Conservation (phyloP, 2,329 filamentous ascomycete genomes). For the Fusarium neocosmosporiellum region DNA sequence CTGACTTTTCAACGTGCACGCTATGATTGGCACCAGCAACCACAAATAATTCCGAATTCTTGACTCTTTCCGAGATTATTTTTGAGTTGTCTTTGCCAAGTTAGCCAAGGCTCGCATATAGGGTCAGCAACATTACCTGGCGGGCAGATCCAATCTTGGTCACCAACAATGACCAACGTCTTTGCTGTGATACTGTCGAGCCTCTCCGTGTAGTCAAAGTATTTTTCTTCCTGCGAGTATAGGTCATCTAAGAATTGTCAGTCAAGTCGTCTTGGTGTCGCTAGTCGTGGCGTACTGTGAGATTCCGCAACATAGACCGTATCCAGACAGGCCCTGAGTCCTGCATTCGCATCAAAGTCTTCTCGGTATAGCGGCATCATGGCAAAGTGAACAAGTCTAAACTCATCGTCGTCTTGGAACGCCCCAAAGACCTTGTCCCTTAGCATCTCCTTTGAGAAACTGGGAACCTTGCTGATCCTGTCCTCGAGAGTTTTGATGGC, state of each 20-base stretch:
- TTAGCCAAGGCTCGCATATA: background rate
- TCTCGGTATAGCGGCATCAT: constrained; percentile 34
- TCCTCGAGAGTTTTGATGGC: constrained; percentile 24
- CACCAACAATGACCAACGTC: constrained; percentile 29
- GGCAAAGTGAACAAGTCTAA: constrained; percentile 30
- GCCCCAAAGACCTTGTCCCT: constrained; percentile 31
- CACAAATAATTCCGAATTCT: constrained; percentile 16
- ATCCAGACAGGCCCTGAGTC: constrained; percentile 5
- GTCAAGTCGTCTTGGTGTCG: background rate
- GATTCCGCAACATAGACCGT: constrained; percentile 34
- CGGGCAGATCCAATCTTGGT: constrained; percentile 35
- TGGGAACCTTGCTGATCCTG: constrained; percentile 20
- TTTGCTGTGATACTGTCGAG: constrained; percentile 15
- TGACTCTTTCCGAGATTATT: constrained; percentile 14
- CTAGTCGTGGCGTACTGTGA: constrained; percentile 21
- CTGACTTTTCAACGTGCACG: constrained; percentile 25
- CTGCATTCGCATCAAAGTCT: constrained; percentile 24
- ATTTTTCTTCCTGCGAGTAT: constrained; percentile 28
- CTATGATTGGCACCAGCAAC: constrained; percentile 32
- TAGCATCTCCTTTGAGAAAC: constrained; percentile 29
- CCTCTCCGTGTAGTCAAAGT: constrained; percentile 25
- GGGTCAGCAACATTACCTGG: constrained; percentile 3
- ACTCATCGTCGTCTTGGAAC: constrained; percentile 24
- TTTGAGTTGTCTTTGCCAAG: constrained; percentile 19
- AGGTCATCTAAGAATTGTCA: constrained; percentile 13